These are phyloP conservation scores for Colletotrichum sidae DNA, from an alignment of 2,329 filamentous ascomycete species.

Conservation along the genomic window DNA sequence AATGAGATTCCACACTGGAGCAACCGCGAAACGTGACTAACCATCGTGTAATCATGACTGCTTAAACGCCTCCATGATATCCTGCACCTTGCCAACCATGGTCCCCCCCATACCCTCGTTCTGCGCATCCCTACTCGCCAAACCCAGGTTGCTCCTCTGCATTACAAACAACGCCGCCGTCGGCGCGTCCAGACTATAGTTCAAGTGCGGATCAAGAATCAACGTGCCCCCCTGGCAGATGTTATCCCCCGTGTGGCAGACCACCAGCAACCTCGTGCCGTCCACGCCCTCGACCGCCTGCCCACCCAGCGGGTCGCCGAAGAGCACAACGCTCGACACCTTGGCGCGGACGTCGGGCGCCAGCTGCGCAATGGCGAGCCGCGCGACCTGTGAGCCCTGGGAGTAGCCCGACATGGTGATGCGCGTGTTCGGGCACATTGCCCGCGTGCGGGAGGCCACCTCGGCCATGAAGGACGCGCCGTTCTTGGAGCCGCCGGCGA, in stretches of 20 bases:
- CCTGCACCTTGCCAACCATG: conserved; percentile 36
- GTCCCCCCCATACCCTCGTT: conserved; percentile 40
- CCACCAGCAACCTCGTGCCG: conserved; percentile 37
- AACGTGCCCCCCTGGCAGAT: conserved; percentile 42
- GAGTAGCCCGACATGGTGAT: conserved; percentile 45
- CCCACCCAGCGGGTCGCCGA: conserved; percentile 44
- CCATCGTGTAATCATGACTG: background rate
- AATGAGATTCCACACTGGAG: too few relatives aligned
- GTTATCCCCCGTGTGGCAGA: conserved; percentile 45
- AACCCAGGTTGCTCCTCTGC: conserved; percentile 41
- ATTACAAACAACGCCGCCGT: conserved; percentile 39
- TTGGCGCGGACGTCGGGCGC: conserved; percentile 34
- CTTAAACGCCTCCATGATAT: conserved; percentile 14
- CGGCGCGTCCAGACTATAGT: conserved; percentile 37
- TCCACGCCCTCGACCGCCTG: conserved; percentile 41
- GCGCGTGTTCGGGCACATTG: conserved; percentile 42
- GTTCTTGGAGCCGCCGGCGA: conserved; percentile 23
- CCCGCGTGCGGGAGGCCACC: conserved; percentile 43
- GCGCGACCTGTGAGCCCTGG: conserved; percentile 44
- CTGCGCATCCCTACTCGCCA: conserved; percentile 41
- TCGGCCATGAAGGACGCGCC: conserved; percentile 47
- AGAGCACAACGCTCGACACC: conserved; percentile 46
- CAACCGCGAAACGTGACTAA: too few relatives aligned
- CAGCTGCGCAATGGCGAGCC: conserved; percentile 42
- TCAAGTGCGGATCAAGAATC: conserved; percentile 31